Evolutionary conservation across 139 green algal species (phyloP), one percentile per base, ranked within the genome.

Genomic region (Coelastrella sp.): DNA sequence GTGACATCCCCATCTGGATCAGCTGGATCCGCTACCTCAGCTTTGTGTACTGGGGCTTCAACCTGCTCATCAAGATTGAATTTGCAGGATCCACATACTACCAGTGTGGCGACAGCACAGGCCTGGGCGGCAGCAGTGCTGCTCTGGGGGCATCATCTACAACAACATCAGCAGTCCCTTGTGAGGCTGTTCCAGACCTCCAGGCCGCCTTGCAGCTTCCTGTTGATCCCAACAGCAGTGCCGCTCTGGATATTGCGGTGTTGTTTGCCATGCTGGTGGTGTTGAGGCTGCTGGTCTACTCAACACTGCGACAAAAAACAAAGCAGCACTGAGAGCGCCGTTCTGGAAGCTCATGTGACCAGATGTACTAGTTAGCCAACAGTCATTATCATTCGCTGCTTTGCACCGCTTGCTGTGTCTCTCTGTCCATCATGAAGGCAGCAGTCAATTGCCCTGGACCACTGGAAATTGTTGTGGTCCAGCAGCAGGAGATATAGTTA

Each of bases 31-130:
- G 88, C 63, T 94, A 92, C 89, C 23, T 87, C 6, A 88, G 57
- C 19, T 92, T 89, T 77, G 90, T 96, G 59, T 94, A 91, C 86
- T 96, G 92, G 82, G 91, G 87, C 62, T 97, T 89, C 75, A 69
- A 68, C 53, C 75, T 82, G 23, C 35, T 84, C 17, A 13, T 84
- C n/a, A 75, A 84, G 68, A 85, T 88, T 40, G 60, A 89, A 57
- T 87, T 85, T n/a, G 4, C 30, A n/a, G 72, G 73, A 8, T 19
- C 30, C 45, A 78, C 72, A 30, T 83, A 76, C 81, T 72, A 74
- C 68, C 23, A n/a, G 38, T 87, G 82, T 63, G 41, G 38, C 73
- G 34, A 19, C 60, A n/a, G 40, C 59, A 45, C 63, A 25, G 34
- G 37, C 40, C 27, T 77, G 32, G 68, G 66, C 67, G 68, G 7